Conservation (phyloP, 2,329 filamentous ascomycete species). For the Alternaria brassicicola region DNA sequence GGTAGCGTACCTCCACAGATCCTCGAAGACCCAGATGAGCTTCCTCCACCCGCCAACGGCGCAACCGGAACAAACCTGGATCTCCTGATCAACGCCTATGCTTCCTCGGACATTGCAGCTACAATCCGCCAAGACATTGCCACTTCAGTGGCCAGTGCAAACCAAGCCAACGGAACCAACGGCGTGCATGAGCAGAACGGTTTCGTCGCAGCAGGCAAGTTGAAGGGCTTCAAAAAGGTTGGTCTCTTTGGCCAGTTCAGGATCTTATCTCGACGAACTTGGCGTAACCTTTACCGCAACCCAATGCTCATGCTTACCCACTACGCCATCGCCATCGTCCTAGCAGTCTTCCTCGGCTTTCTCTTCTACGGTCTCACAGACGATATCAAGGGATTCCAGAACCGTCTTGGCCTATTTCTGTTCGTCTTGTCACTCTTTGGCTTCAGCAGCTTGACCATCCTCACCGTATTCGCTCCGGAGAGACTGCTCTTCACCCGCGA, state of each 20-base stretch:
- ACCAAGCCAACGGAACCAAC: conserved; percentile 69
- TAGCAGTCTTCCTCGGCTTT: conserved; percentile 92
- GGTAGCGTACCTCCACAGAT: conserved; percentile 64
- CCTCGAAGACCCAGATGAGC: conserved; percentile 71
- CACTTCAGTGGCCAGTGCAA: conserved; percentile 68
- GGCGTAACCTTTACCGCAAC: conserved; percentile 97
- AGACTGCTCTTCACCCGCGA: conserved; percentile 90
- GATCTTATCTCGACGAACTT: conserved; percentile 88
- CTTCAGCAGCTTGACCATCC: conserved; percentile 91
- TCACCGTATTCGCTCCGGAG: conserved; percentile 92
- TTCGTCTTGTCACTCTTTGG: conserved; percentile 95
- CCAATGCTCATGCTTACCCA: conserved; percentile 98
- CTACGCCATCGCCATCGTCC: conserved; percentile 93
- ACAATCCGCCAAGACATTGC: conserved; percentile 79
- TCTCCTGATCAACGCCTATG: conserved; percentile 76
- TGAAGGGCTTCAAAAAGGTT: conserved; percentile 82
- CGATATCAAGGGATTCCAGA: conserved; percentile 97
- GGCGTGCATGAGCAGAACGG: conserved; percentile 62
- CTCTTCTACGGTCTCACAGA: conserved; percentile 96
- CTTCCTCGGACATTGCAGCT: conserved; percentile 75
- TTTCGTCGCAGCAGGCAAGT: conserved; percentile 62
- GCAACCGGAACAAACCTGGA: conserved; percentile 78
- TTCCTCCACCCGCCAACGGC: conserved; percentile 62
- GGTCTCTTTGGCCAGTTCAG: conserved; percentile 81
- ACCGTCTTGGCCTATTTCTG: conserved; percentile 95